phyloP scores from a whole-genome alignment of 768 basidiomycete species.

The Pleurotus tuoliensis region DNA sequence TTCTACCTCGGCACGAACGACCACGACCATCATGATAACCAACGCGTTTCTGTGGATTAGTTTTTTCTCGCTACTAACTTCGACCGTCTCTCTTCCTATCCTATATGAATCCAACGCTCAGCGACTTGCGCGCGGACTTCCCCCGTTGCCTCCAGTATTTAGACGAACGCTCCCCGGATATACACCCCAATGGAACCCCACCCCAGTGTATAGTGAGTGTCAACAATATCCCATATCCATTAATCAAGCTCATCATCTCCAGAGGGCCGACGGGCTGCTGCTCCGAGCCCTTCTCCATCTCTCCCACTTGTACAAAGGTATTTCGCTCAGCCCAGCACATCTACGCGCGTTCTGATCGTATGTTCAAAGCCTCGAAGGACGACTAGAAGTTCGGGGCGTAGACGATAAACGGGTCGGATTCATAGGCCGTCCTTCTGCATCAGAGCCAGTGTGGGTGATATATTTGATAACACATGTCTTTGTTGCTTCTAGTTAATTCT shows the following conservation, averaged over 20 bases:
- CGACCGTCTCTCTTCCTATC: not conserved
- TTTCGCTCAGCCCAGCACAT: not conserved
- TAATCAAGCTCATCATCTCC: not conserved
- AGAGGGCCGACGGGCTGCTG: conserved; percentile 3
- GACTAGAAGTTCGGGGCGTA: conserved; percentile 30
- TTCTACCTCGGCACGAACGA: not conserved
- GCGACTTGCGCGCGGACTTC: conserved; percentile 42
- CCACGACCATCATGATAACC: conserved; percentile 5
- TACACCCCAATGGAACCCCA: conserved; percentile 16
- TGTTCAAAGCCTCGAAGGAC: conserved; percentile 20
- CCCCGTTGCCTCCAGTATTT: conserved; percentile 33
- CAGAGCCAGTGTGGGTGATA: conserved; percentile 19
- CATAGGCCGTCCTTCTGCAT: conserved; percentile 28
- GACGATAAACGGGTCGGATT: conserved; percentile 27
- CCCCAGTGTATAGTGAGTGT: conserved; percentile 22
- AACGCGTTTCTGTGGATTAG: not conserved
- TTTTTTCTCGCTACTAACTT: not conserved
- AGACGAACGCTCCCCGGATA: conserved; percentile 25
- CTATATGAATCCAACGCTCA: conserved; percentile 34
- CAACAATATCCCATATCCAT: not conserved
- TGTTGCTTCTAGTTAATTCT: too few relatives aligned
- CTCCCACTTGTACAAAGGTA: conserved; percentile 22
- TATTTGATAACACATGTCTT: too few relatives aligned
- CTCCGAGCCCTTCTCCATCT: conserved; percentile 16
- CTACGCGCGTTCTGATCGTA: not conserved